Base-by-base conservation (phyloP, 108 stramenopile genomes). In the Nannochloropsis salina region DNA sequence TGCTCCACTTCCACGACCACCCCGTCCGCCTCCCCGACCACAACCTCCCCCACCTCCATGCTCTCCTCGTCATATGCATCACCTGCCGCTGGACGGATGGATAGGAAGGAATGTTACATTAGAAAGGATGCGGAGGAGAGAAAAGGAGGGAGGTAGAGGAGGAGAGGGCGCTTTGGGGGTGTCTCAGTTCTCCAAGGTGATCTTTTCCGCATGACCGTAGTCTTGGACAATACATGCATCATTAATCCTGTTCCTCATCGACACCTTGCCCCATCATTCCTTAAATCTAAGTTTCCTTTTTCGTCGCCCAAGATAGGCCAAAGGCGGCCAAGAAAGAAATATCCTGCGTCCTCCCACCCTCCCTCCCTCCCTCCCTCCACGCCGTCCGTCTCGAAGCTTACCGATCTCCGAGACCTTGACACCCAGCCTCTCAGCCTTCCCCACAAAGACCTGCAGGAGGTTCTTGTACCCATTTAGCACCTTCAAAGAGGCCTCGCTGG, bases 151-250 rank as follows among this genome's bases (percentile, higher is more conserved):
- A 74, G 61, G 3, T 15, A 74, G 61, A 2, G 61, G n/a, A n/a
- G 61, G 47, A 12, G 15, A n/a, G 61, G 15, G 61, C 15, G 10
- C 15, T 10, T 51, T 74, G 61, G 15, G 61, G 15, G 61, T 74
- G 61, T 74, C 20, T 74, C 61, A 74, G 61, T 74, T 74, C 61
- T 74, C 61, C 61, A 74, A 74, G 61, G 61, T 74, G 61, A 74
- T 74, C 15, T 4, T 74, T 74, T 74, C 61, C 20, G 61, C 61
- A 74, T 6, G 61, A 74, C 61, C 61, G n/a, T 74, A 74, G 61
- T 74, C 61, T 74, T 15, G n/a, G 61, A 74, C 61, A 74, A 6
- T 6, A 74, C 6, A 74, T 74, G 61, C 61, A 74, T 74, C 61
- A 6, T 74, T 74, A 31, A 74, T 74, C 61, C 61, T 74, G n/a